Evolutionary conservation across 345 rosid species (phyloP).

Genomic region (Carallia brachiata): DNA sequence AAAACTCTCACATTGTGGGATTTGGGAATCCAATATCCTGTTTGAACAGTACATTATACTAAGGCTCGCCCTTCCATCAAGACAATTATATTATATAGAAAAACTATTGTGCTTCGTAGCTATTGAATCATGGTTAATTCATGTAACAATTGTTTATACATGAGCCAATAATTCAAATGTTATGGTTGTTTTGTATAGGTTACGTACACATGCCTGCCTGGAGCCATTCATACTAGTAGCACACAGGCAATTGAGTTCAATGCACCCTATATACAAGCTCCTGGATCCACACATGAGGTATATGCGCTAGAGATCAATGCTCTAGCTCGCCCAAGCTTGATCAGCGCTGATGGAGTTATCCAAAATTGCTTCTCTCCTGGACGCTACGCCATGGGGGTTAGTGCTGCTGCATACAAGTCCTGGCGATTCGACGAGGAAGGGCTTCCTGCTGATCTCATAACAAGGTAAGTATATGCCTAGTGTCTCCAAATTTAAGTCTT

Average conservation of each 20-base stretch:
- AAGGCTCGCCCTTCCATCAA: too few species aligned
- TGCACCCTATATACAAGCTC: constrained; percentile 91
- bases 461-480: constrained; percentile 46
- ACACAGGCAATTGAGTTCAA: constrained; percentile 84
- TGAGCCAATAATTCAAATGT: too few species aligned
- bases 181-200: constrained; percentile 26
- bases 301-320: constrained; percentile 79
- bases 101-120: too few species aligned
- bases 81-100: too few species aligned
- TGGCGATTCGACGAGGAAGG: constrained; percentile 94
- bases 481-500: too few species aligned
- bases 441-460: constrained; percentile 90
- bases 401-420: constrained; percentile 67
- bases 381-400: constrained; percentile 76
- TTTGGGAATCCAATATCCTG: too few species aligned
- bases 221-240: constrained; percentile 95
- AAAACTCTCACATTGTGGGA: too few species aligned
- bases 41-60: too few species aligned
- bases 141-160: too few species aligned
- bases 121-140: too few species aligned
- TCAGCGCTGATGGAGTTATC: constrained; percentile 82
- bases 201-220: constrained; percentile 79
- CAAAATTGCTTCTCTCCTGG: constrained; percentile 93
- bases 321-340: constrained; percentile 69
- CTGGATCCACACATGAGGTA: constrained; percentile 97